Conservation (phyloP, 2,329 filamentous ascomycete genomes). For the Ophiostoma angusticollis region DNA sequence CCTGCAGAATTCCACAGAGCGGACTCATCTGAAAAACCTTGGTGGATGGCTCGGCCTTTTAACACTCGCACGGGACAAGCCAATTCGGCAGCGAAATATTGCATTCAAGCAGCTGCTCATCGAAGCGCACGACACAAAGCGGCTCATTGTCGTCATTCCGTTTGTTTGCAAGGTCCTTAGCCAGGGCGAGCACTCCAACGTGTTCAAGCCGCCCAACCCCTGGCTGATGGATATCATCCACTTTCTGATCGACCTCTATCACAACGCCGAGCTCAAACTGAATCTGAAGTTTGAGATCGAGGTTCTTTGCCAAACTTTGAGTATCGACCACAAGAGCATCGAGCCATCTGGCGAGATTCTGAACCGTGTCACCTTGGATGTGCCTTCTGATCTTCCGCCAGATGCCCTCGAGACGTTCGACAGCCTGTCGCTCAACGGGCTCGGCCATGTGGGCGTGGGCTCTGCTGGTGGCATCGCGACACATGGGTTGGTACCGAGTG, state of each 20-base stretch:
- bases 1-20: slow-evolving; percentile 70
- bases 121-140: slow-evolving; percentile 85
- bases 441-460: slow-evolving; percentile 54
- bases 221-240: slow-evolving; percentile 96
- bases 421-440: slow-evolving; percentile 63
- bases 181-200: slow-evolving; percentile 70
- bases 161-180: slow-evolving; percentile 94
- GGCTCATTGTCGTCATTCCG: slow-evolving; percentile 82
- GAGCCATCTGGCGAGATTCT: slow-evolving; percentile 79
- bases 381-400: slow-evolving; percentile 44
- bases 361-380: slow-evolving; percentile 55
- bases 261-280: slow-evolving; percentile 83
- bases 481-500: slow-evolving; percentile 59
- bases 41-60: slow-evolving; percentile 87
- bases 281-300: slow-evolving; percentile 99
- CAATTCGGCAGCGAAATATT: slow-evolving; percentile 91
- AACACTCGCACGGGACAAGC: slow-evolving; percentile 85
- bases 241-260: slow-evolving; percentile 83
- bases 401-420: slow-evolving; percentile 74
- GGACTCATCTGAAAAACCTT: slow-evolving; percentile 82
- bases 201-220: slow-evolving; percentile 90
- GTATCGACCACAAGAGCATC: slow-evolving; percentile 83
- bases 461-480: slow-evolving; percentile 21
- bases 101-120: slow-evolving; percentile 93
- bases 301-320: slow-evolving; percentile 84